These are phyloP conservation scores for Colletotrichum camelliae DNA, from an alignment of 2,329 filamentous ascomycete species.

Conservation along the genomic window DNA sequence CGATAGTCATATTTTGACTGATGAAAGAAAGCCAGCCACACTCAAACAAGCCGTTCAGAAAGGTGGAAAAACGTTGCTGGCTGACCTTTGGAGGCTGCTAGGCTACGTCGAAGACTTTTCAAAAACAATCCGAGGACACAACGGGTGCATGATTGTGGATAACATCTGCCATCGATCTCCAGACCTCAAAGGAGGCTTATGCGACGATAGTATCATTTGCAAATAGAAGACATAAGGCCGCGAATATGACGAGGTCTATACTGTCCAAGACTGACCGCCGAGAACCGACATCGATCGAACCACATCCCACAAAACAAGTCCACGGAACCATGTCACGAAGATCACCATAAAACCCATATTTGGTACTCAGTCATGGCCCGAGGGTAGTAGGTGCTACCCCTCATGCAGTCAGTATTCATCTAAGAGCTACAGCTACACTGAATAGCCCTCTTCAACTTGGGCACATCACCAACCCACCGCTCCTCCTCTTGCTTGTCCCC, in stretches of 20 bases:
- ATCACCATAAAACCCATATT: not conserved
- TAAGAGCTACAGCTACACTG: constrained; percentile 96
- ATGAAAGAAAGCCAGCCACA: not conserved
- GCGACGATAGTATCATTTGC: rapidly evolving
- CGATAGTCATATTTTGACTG: not conserved
- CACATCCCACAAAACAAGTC: rapidly evolving
- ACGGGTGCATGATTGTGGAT: not conserved
- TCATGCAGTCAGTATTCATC: not conserved
- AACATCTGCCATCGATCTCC: not conserved
- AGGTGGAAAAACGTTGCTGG: not conserved
- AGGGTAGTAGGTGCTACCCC: not conserved
- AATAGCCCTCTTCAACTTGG: constrained; percentile 76
- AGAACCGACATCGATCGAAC: not conserved
- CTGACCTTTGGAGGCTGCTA: rapidly evolving
- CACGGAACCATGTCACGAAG: not conserved
- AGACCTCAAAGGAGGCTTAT: not conserved
- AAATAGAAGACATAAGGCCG: not conserved
- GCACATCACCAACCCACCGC: constrained; percentile 86
- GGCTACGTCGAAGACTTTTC: not conserved
- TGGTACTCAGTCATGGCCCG: rapidly evolving
- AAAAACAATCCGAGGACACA: not conserved
- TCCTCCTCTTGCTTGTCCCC: constrained; percentile 76
- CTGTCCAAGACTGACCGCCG: not conserved
- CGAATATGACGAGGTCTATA: not conserved
- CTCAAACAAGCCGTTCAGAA: not conserved